phyloP scores from a whole-genome alignment of 139 green algal species.

The Pseudopediastrum boryanum region DNA sequence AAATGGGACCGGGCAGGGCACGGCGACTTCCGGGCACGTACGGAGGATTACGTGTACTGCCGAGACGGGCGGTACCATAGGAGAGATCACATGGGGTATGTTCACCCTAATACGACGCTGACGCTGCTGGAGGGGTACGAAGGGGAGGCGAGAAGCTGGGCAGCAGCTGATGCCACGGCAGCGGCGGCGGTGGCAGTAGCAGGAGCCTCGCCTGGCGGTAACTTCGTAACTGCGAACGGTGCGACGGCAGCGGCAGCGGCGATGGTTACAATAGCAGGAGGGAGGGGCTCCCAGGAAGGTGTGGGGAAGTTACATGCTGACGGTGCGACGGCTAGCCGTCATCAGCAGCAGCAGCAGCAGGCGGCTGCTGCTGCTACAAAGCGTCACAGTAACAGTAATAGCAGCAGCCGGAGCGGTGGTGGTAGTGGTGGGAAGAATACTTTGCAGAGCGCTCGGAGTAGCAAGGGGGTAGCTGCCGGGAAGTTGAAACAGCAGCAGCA shows the following conservation, averaged over 20 bases:
- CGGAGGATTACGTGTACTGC: conserved; percentile 61
- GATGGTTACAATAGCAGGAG: not conserved
- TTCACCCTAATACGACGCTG: conserved; percentile 50
- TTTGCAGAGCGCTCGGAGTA: too few species aligned
- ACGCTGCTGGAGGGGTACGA: conserved; percentile 66
- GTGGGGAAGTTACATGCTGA: too few species aligned
- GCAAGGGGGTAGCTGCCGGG: too few species aligned
- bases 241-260: not conserved
- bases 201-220: conserved; percentile 1
- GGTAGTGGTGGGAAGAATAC: too few species aligned
- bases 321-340: too few species aligned
- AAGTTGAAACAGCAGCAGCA: too few species aligned
- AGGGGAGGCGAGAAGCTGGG: conserved; percentile 33
- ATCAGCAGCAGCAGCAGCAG: conserved; percentile 36
- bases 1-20: conserved; percentile 38
- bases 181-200: not conserved
- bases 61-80: conserved; percentile 58
- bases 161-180: not conserved
- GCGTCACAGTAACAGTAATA: too few species aligned
- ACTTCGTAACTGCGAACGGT: not conserved
- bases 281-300: too few species aligned
- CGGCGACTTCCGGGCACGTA: conserved; percentile 45
- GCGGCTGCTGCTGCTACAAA: conserved; percentile 5
- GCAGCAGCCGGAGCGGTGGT: too few species aligned
- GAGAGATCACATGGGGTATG: conserved; percentile 60